A percentile compares a stretch with the other conserved stretches of the same genome.
These are phyloP conservation scores for Onygenales sp. DNA, from an alignment of 2,329 filamentous ascomycete species.

Conservation along the genomic window DNA sequence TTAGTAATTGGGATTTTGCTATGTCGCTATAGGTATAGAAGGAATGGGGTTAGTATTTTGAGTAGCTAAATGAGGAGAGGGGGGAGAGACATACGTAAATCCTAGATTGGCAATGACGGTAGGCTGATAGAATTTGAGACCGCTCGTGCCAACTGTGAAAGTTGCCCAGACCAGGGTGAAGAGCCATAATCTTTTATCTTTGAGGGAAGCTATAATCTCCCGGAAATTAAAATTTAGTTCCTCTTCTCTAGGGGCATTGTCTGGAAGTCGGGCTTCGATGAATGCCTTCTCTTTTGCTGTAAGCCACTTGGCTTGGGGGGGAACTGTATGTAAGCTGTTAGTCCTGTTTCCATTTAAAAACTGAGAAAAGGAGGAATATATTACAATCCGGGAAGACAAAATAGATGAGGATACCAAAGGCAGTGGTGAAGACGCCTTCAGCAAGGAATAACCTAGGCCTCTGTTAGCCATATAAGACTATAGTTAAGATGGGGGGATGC, in stretches of 20 bases:
- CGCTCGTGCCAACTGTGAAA: constrained; percentile 38
- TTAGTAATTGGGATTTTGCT: constrained; percentile 40
- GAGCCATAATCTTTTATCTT: constrained; percentile 35
- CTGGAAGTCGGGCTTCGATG: constrained; percentile 37
- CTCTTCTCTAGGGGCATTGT: constrained; percentile 32
- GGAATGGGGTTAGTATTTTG: too few relatives aligned
- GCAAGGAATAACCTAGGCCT: constrained; percentile 14
- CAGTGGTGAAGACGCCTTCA: constrained; percentile 16
- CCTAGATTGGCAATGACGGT: too few relatives aligned
- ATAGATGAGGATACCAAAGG: constrained; percentile 13
- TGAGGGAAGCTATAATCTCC: constrained; percentile 31
- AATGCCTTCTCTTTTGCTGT: constrained; percentile 39
- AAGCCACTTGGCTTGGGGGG: constrained; percentile 37
- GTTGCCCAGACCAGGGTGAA: constrained; percentile 39
- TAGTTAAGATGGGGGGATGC: too few relatives aligned
- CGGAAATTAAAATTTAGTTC: constrained; percentile 32
- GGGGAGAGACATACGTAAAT: too few relatives aligned
- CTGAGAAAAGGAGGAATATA: constrained; percentile 9
- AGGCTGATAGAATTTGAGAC: constrained; percentile 15
- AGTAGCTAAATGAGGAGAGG: too few relatives aligned
- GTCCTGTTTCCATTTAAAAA: background rate
- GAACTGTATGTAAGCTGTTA: constrained; percentile 21
- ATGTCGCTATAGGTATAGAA: constrained; percentile 33
- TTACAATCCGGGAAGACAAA: constrained; percentile 43
- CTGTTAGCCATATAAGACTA: too few relatives aligned